Evolutionary conservation across 2,329 filamentous ascomycete species (phyloP).

Genomic region (Sclerotinia sclerotiorum): DNA sequence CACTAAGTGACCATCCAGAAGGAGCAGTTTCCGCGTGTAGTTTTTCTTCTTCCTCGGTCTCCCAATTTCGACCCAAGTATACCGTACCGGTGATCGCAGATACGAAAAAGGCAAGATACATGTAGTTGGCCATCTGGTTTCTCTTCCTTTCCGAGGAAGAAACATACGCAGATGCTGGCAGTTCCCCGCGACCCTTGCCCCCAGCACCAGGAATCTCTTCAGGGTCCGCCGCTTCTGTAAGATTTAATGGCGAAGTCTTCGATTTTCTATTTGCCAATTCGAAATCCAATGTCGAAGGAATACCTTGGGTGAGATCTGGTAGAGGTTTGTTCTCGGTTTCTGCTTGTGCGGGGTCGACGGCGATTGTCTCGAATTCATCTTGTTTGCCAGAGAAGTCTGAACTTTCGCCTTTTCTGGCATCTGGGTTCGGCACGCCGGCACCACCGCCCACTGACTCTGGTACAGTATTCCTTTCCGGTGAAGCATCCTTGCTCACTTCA

Average conservation of each 20-base stretch:
- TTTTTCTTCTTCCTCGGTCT: slow-evolving; percentile 67
- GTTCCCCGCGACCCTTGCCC: slow-evolving; percentile 60
- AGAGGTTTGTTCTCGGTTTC: slow-evolving; percentile 64
- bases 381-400: slow-evolving; percentile 32
- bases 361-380: slow-evolving; percentile 41
- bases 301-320: slow-evolving; percentile 90
- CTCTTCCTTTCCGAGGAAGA: slow-evolving; percentile 86
- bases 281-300: slow-evolving; percentile 83
- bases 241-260: slow-evolving; percentile 45
- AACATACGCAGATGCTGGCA: slow-evolving; percentile 78
- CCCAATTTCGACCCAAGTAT: slow-evolving; percentile 88
- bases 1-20: slow-evolving; percentile 71
- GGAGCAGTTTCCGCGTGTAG: slow-evolving; percentile 66
- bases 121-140: slow-evolving; percentile 71
- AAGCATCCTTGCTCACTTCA: slow-evolving; percentile 29
- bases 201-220: slow-evolving; percentile 47
- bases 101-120: slow-evolving; percentile 63
- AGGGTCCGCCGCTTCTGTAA: slow-evolving; percentile 47
- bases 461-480: slow-evolving; percentile 26
- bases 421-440: slow-evolving; percentile 28
- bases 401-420: slow-evolving; percentile 26
- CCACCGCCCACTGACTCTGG: slow-evolving; percentile 24
- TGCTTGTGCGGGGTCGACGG: slow-evolving; percentile 45
- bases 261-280: slow-evolving; percentile 57
- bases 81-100: slow-evolving; percentile 52